Percentiles rank a stretch among this genome's conserved stretches.
Conservation (phyloP, 2,329 filamentous ascomycete genomes). For the Fusarium sp. region DNA sequence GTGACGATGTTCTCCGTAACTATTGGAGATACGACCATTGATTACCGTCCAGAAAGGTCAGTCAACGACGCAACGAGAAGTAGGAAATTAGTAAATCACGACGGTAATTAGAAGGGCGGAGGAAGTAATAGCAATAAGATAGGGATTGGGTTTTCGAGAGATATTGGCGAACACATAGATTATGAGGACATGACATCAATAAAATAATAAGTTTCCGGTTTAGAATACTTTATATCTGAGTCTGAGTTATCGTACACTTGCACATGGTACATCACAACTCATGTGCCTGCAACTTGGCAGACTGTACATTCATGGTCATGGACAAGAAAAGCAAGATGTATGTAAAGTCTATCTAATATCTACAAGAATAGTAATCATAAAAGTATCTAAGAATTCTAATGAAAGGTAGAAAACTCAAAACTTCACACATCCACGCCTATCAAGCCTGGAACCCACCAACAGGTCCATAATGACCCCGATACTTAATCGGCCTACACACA, state of each 20-base stretch:
- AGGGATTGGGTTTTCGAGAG: neutral
- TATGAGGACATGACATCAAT: neutral
- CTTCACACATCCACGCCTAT: too few species aligned
- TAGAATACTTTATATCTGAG: too few species aligned
- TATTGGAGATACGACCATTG: neutral
- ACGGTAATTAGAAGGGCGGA: neutral
- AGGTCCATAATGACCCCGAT: constrained; percentile 2
- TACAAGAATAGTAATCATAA: too few species aligned
- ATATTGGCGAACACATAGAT: neutral
- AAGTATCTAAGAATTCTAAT: too few species aligned
- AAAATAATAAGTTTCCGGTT: neutral
- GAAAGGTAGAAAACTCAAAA: too few species aligned
- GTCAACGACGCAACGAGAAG: constrained; percentile 1
- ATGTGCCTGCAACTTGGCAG: too few species aligned
- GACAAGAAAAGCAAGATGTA: too few species aligned
- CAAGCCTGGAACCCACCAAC: neutral
- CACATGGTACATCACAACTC: too few species aligned
- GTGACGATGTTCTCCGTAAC: neutral
- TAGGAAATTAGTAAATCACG: neutral
- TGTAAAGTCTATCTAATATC: too few species aligned
- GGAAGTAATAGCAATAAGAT: neutral
- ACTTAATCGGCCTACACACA: constrained; percentile 2
- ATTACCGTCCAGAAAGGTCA: neutral
- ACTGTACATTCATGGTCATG: too few species aligned
- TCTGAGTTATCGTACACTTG: too few species aligned